Evolutionary conservation across 179 eudicot species (phyloP), one percentile per base, ranked within the genome.

Genomic region (Beta corolliflora): DNA sequence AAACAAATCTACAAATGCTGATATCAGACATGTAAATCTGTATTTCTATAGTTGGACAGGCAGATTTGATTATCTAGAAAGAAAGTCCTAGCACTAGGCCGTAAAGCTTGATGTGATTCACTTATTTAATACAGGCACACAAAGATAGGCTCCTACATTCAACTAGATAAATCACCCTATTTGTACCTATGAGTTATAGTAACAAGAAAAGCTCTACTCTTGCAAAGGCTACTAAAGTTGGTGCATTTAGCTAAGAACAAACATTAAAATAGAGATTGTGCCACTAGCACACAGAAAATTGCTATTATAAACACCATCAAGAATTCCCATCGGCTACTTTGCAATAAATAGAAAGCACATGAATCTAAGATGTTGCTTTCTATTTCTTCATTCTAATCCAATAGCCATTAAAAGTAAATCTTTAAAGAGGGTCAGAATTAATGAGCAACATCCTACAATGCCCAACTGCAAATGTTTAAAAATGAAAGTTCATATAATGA

Each of bases 401-500:
- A 31, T 4, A 66, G 73, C 60, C 63, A 52, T 52, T 66, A 52
- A 65, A 45, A 52, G 18, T 5, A 72, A 77, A 15, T 61, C 53
- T 66, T 19, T n/a, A 23, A 50, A 19, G 59, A 9, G 58, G 59
- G 2, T 12, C 4, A 9, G 52, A 29, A 53, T 16, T 3, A 9
- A 31, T 36, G 65, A 31, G 60, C 0, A 64, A 56, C 65, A 74
- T 55, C n/a, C 64, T 56, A 54, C 25, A 5, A 63, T 13, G 15
- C n/a, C n/a, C 48, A 53, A 67, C 7, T 13, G 36, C 54, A 14
- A 23, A 60, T 0, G 55, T 25, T 23, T 56, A 48, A 31, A 59
- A 58, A 36, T 15, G 41, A n/a, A 78, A 63, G 52, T 73, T n/a
- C 65, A 82, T 69, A 31, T 15, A 71, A 59, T 80, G 58, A 96